Evolutionary conservation across 2,329 filamentous ascomycete genomes (phyloP), one percentile per base, ranked within the genome.

Genomic region (Magnaporthales sp.): DNA sequence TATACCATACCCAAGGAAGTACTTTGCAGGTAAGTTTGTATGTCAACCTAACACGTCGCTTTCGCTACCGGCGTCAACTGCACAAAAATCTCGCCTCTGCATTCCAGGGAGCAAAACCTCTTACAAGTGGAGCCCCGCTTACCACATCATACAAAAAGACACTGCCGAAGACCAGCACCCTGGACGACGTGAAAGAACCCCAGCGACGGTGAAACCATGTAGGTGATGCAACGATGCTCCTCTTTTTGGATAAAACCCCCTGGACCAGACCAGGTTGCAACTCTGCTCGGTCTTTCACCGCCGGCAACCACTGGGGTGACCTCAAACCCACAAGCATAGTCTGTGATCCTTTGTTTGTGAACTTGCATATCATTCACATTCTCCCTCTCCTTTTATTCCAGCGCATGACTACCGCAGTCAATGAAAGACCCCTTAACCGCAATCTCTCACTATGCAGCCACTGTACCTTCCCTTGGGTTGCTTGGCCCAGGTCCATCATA

Each of bases 191-290:
- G 3, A 46, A 46, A n/a, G 38, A 46, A 46, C 38, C 38, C 38
- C 10, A 85, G 80, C 67, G 86, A 87, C 67, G 89, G 89, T 19
- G 83, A 85, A 70, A 80, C 96, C 51, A 86, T 87, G 5, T 87
- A 89, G 0, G 80, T 94, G 63, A 90, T 92, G 9, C 87, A 89
- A 58, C 54, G 24, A 58, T 22, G 24, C 54, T 58, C 24, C 54
- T n/a, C 8, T 58, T 9, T 58, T 24, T 9, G n/a, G 13, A 24
- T 24, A 11, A 9, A 58, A 58, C 54, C 54, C 54, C 54, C 24
- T 58, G 9, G n/a, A 22, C 24, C 24, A 4, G 8, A 10, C 8
- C 54, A n/a, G 24, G 11, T 26, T 58, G 54, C 54, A 58, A 58
- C 54, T 13, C n/a, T 26, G 7, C 54, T 58, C 54, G 54, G 54